Conservation (phyloP, 108 stramenopile species). For the Pseudonitzschia multiseries region DNA sequence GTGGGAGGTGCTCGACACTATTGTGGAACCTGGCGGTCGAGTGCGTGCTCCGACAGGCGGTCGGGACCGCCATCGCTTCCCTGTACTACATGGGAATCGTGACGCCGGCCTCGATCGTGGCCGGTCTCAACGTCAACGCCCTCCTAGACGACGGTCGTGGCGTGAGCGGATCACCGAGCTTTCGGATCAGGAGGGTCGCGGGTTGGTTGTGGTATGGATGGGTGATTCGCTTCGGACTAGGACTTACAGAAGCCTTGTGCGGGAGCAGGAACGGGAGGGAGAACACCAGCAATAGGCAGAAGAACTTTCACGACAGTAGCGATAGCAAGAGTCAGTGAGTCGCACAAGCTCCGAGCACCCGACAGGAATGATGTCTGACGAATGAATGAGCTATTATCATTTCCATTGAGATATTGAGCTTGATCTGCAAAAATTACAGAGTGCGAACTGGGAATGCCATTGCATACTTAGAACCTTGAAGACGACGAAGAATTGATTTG, state of each 20-base stretch:
- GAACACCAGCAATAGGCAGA: too few relatives aligned
- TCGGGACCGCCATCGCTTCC: neutral
- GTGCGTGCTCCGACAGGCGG: neutral
- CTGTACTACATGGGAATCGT: slow-evolving; percentile 8
- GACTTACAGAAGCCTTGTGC: neutral
- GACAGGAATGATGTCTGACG: too few relatives aligned
- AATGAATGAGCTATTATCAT: too few relatives aligned
- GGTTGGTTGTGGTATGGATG: neutral
- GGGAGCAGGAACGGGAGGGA: too few relatives aligned
- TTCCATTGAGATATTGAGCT: neutral
- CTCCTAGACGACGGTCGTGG: neutral
- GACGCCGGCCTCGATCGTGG: slow-evolving; percentile 2
- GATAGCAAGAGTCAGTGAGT: too few relatives aligned
- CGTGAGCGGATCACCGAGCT: neutral
- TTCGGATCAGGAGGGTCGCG: neutral
- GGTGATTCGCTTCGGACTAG: neutral
- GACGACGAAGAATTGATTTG: too few relatives aligned
- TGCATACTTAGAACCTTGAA: too few relatives aligned
- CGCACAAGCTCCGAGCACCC: too few relatives aligned
- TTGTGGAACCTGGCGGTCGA: neutral
- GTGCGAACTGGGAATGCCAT: neutral
- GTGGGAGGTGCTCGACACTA: neutral
- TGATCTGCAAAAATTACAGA: neutral
- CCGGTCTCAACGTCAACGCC: slow-evolving; percentile 1
- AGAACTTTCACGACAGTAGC: neutral